phyloP scores from a whole-genome alignment of 2,329 filamentous ascomycete species.

The Talaromyces sp. region DNA sequence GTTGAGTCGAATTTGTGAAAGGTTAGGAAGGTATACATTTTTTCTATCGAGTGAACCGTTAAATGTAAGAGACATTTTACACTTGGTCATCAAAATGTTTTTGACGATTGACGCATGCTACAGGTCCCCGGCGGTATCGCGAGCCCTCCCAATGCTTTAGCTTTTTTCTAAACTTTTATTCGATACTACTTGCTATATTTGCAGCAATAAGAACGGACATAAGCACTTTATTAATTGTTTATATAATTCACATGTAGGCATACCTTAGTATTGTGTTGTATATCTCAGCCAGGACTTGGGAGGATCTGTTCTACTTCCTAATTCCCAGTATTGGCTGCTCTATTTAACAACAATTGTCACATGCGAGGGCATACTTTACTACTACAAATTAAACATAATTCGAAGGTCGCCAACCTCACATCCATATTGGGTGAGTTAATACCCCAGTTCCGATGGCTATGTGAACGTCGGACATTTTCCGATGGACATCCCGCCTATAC shows the following conservation, averaged over 20 bases:
- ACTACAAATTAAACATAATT: too few relatives aligned
- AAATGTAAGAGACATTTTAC: slow-evolving; percentile 16
- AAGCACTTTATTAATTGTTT: too few relatives aligned
- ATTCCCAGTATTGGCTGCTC: too few relatives aligned
- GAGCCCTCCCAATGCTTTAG: not conserved
- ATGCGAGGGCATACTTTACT: too few relatives aligned
- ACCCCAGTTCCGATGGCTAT: not conserved
- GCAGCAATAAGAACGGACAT: too few relatives aligned
- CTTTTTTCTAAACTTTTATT: not conserved
- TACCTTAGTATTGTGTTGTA: too few relatives aligned
- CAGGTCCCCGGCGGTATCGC: slow-evolving; percentile 5
- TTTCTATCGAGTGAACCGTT: slow-evolving; percentile 24
- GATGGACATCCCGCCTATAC: not conserved
- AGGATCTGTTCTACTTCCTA: too few relatives aligned
- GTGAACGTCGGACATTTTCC: not conserved
- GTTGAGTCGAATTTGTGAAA: slow-evolving; percentile 21
- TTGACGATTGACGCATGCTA: not conserved
- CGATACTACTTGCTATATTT: too few relatives aligned
- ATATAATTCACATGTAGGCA: too few relatives aligned
- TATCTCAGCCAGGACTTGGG: too few relatives aligned
- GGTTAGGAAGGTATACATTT: slow-evolving; percentile 23
- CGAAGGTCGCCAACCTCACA: too few relatives aligned
- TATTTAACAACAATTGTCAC: too few relatives aligned
- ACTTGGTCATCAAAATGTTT: not conserved
- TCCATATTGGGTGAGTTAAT: not conserved